Evolutionary conservation across 768 basidiomycete species (phyloP).

Genomic region (Boletellus sp.): DNA sequence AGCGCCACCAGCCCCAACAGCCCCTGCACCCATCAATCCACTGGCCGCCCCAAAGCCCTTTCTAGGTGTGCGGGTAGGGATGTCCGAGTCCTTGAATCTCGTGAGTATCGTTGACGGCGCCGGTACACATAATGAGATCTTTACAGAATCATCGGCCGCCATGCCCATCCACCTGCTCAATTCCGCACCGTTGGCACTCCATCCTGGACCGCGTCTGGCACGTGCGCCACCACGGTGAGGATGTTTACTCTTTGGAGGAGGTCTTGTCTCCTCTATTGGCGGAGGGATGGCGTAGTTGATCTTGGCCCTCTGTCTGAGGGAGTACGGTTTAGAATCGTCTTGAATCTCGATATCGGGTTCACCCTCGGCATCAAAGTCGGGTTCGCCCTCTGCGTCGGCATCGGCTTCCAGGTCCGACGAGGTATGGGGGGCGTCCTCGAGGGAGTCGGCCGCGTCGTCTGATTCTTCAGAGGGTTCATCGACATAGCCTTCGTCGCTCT

Average conservation of each 20-base stretch:
- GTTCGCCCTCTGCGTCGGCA: slow-evolving; percentile 38
- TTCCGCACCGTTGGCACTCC: slow-evolving; percentile 79
- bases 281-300: slow-evolving; percentile 84
- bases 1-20: slow-evolving; percentile 45
- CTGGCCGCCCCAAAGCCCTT: slow-evolving; percentile 57
- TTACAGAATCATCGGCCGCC: slow-evolving; percentile 64
- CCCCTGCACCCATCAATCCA: slow-evolving; percentile 49
- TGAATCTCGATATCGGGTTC: slow-evolving; percentile 40
- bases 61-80: slow-evolving; percentile 60
- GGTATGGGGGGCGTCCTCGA: slow-evolving; percentile 50
- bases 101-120: neutral
- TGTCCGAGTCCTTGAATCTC: slow-evolving; percentile 63
- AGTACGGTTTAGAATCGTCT: slow-evolving; percentile 43
- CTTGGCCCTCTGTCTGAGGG: slow-evolving; percentile 55
- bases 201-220: slow-evolving; percentile 54
- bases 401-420: slow-evolving; percentile 37
- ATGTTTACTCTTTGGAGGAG: slow-evolving; percentile 38
- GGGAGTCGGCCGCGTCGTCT: slow-evolving; percentile 54
- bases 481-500: slow-evolving; percentile 52
- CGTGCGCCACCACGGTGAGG: slow-evolving; percentile 35
- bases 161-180: slow-evolving; percentile 76
- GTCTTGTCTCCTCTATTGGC: slow-evolving; percentile 65
- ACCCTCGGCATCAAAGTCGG: slow-evolving; percentile 37
- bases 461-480: slow-evolving; percentile 48
- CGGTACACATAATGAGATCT: slow-evolving; percentile 11